Base-by-base conservation (phyloP, 352 stramenopile species). In the Globisporangium nunn region DNA sequence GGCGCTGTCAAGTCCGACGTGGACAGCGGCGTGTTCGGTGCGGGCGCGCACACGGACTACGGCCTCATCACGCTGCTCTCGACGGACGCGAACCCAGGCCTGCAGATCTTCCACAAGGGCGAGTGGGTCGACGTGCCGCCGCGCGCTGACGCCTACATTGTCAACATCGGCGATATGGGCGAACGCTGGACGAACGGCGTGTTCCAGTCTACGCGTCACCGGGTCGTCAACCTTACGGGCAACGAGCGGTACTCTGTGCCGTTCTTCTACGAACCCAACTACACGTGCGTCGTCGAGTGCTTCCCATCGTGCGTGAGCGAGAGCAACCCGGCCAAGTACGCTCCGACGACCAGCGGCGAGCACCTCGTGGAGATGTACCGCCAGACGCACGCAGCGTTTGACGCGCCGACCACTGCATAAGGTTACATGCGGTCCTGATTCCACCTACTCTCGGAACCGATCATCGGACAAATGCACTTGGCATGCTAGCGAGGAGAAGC, bases 241-340 rank as follows among this genome's bases (percentile, higher is more conserved):
- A 66, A 69, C 33, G 76, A 89, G 43, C 76, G 79, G 7, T 89
- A 84, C 70, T 89, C 79, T n/a, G 67, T 87, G n/a, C 76, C 79
- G 37, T 87, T 89, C 62, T 89, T 89, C 55, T 89, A 85, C 57
- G 79, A 89, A 49, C 79, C 79, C 15, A 86, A 89, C 59, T 89
- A 82, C 47, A 75, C 73, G 41, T 89, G 79, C 33, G 59, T 67
- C 35, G 79, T 89, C 29, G 68, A 74, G 61, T 85, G 72, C 53
- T 81, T 89, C 37, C 66, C 71, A 29, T 86, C 73, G 47, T 89
- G 76, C 56, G 70, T 83, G 45, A 80, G 58, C 49, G 62, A 56
- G 10, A 62, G 67, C 15, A 73, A 73, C 52, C 72, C 74, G 30
- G 47, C 75, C 37, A 81, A 85, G 45, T 91, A 90, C 52, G 44